Evolutionary conservation across 139 green algal genomes (phyloP).

Genomic region (Closterium sp.): DNA sequence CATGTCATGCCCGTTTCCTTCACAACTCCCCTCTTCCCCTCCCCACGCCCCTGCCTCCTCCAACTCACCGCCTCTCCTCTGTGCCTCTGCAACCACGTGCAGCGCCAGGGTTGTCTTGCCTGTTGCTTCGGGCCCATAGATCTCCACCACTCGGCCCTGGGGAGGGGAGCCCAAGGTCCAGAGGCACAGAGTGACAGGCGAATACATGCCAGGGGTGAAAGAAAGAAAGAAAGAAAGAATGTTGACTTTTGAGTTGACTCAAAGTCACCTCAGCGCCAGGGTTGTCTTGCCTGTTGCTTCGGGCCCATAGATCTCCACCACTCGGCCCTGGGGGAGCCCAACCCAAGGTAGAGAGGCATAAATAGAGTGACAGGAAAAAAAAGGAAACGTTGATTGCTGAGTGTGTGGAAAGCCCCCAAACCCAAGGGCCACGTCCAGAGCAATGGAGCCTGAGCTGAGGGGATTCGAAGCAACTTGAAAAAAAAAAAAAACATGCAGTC

Average conservation of each 20-base stretch:
- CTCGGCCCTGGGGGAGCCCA: conserved; percentile 54
- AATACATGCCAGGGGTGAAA: too few species aligned
- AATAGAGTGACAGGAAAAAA: too few species aligned
- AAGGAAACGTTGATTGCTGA: background rate
- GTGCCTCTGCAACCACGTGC: conserved; percentile 82
- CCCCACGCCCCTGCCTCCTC: too few species aligned
- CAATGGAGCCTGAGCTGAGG: too few species aligned
- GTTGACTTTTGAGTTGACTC: too few species aligned
- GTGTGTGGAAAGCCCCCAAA: too few species aligned
- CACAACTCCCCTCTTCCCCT: background rate
- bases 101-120: conserved; percentile 97
- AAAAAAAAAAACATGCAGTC: too few species aligned
- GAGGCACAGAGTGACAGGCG: too few species aligned
- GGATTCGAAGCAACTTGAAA: too few species aligned
- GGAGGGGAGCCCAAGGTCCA: background rate
- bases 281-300: conserved; percentile 95
- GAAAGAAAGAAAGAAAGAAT: too few species aligned
- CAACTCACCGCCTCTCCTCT: conserved; percentile 17
- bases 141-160: conserved; percentile 66
- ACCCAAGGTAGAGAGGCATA: background rate
- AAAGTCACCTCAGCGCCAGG: conserved; percentile 70
- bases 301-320: conserved; percentile 83
- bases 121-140: conserved; percentile 87
- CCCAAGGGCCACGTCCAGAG: too few species aligned
- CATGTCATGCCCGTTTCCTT: too few species aligned